Evolutionary conservation across 176 grass and related monocot genomes (phyloP).

Genomic region (Avena atlantica): DNA sequence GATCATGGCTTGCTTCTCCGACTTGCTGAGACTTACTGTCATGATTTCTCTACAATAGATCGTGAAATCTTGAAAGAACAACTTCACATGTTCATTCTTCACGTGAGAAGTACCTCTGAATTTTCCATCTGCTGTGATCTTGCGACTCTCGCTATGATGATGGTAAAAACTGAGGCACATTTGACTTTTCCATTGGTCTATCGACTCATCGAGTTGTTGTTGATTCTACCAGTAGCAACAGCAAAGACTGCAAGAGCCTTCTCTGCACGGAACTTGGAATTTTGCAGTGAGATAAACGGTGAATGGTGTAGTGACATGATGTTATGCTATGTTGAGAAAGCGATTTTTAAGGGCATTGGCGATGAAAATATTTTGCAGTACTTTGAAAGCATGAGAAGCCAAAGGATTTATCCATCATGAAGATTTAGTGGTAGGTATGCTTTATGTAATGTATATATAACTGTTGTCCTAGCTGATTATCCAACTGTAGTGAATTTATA

Average conservation of each 20-base stretch:
- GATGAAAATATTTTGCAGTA: constrained; percentile 10
- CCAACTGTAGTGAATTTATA: constrained; percentile 2
- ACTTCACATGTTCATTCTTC: neutral
- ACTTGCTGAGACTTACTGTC: neutral
- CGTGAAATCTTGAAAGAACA: neutral
- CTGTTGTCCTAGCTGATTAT: neutral
- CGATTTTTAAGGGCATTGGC: neutral
- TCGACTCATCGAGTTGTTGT: neutral
- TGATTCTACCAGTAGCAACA: neutral
- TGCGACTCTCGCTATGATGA: neutral
- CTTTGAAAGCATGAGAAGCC: neutral
- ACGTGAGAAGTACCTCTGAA: constrained; percentile 7
- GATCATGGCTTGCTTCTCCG: neutral
- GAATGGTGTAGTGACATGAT: neutral
- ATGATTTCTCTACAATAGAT: neutral
- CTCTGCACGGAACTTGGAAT: neutral
- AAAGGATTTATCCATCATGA: neutral
- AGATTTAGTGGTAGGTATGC: neutral
- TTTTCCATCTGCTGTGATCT: neutral
- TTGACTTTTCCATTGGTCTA: constrained; percentile 12
- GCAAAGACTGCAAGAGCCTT: neutral
- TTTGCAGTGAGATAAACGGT: neutral
- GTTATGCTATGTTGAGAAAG: neutral
- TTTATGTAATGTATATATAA: neutral
- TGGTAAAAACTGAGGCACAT: constrained; percentile 5